phyloP scores from a whole-genome alignment of 1,139 yeast genomes.

The Taphrina wiesneri region DNA sequence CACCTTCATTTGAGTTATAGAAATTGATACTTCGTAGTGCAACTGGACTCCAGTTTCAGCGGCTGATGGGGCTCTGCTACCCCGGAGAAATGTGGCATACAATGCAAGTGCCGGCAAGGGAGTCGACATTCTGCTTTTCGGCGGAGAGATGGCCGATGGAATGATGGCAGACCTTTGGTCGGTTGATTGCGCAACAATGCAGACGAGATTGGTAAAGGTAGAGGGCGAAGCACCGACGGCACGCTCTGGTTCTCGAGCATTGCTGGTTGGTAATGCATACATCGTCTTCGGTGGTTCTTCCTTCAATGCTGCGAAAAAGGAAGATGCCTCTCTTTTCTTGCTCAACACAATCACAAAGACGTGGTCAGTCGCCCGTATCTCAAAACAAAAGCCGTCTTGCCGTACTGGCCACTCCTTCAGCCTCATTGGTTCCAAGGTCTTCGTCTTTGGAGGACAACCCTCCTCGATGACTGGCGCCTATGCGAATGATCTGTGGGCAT shows the following conservation, averaged over 20 bases:
- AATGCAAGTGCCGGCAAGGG: neutral
- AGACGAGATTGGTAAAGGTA: neutral
- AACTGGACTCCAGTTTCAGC: neutral
- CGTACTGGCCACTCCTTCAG: constrained; percentile 8
- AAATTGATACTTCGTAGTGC: neutral
- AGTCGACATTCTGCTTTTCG: neutral
- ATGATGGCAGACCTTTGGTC: neutral
- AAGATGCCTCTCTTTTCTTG: constrained; percentile 5
- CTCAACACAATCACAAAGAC: constrained; percentile 12
- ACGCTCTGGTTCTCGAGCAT: constrained; percentile 6
- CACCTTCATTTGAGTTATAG: neutral
- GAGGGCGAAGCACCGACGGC: constrained; percentile 1
- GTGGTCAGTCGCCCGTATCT: constrained; percentile 13
- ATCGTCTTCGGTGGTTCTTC: constrained; percentile 24
- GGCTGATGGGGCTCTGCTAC: neutral
- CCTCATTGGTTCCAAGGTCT: constrained; percentile 12
- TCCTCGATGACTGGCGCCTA: neutral
- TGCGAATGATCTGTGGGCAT: constrained; percentile 14
- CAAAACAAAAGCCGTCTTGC: constrained; percentile 2
- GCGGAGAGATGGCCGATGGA: constrained; percentile 11
- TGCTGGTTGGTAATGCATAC: constrained; percentile 10
- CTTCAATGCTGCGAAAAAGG: neutral
- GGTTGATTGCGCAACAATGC: neutral
- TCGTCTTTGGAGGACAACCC: constrained; percentile 17
- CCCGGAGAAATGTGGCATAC: neutral